A percentile compares a stretch with the other conserved stretches of the same genome.
phyloP scores from a whole-genome alignment of 2,329 filamentous ascomycete genomes.

The Fusarium globosum region DNA sequence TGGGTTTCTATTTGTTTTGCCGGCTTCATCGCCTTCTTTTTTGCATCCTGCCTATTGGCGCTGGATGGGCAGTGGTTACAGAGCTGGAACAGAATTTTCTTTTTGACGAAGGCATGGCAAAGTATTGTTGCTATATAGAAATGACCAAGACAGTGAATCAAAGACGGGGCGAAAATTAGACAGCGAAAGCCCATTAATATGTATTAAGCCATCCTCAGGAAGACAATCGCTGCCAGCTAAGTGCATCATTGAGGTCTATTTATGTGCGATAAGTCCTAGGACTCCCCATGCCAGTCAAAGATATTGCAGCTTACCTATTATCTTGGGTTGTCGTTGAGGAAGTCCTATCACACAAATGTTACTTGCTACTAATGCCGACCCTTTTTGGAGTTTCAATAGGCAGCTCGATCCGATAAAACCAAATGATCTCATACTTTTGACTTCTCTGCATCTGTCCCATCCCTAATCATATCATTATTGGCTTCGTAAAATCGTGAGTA shows the following conservation, averaged over 20 bases:
- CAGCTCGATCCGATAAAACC: constrained; percentile 8
- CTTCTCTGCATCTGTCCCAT: constrained; percentile 9
- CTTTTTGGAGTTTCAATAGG: not conserved
- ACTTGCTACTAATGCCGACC: not conserved
- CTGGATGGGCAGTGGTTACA: not conserved
- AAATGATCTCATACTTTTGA: constrained; percentile 28
- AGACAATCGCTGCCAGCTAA: not conserved
- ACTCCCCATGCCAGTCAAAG: not conserved
- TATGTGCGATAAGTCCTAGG: not conserved
- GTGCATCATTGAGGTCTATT: not conserved
- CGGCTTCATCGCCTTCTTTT: constrained; percentile 19
- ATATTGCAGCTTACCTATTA: not conserved
- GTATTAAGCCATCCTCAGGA: not conserved
- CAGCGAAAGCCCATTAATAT: not conserved
- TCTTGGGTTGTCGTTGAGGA: not conserved
- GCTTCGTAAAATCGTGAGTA: constrained; percentile 40
- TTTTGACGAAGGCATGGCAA: constrained; percentile 3
- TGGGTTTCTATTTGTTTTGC: constrained; percentile 11
- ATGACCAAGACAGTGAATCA: not conserved
- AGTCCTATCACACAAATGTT: not conserved
- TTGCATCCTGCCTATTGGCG: constrained; percentile 7
- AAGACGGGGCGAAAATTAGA: not conserved
- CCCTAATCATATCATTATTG: constrained; percentile 11
- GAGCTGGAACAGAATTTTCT: constrained; percentile 1
- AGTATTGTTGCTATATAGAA: constrained; percentile 28